Evolutionary conservation across 75 land plant species (phyloP).

Genomic region (Pinus albicaulis): DNA sequence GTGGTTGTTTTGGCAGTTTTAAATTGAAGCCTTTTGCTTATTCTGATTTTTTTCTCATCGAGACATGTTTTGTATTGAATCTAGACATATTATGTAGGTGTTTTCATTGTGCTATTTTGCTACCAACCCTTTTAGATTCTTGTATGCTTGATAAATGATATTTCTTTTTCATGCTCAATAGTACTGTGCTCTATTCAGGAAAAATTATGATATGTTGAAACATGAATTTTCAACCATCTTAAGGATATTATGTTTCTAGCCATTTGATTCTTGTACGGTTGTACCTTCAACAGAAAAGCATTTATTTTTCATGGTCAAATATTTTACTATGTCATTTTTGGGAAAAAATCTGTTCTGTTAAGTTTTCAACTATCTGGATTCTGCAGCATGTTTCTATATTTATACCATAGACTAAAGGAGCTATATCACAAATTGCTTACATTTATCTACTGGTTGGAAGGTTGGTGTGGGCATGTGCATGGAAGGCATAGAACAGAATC

Average conservation of each 20-base stretch:
- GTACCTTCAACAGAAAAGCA: too few relatives aligned
- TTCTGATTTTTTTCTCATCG: background rate
- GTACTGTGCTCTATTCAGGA: too few relatives aligned
- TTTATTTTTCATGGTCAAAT: too few relatives aligned
- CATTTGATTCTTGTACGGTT: too few relatives aligned
- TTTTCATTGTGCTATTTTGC: background rate
- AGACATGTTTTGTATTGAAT: background rate
- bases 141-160: background rate
- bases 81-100: background rate
- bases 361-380: too few relatives aligned
- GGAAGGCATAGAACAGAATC: constrained; percentile 99
- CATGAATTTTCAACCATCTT: background rate
- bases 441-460: constrained; percentile 22
- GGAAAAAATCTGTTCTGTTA: too few relatives aligned
- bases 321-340: too few relatives aligned
- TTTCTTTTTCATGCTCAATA: background rate
- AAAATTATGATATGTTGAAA: background rate
- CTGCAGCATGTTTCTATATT: too few relatives aligned
- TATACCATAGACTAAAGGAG: too few relatives aligned
- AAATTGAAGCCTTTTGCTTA: background rate
- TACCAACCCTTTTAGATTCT: background rate
- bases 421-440: background rate
- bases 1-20: too few relatives aligned
- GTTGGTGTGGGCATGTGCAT: constrained; percentile 99
- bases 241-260: background rate